phyloP scores from a whole-genome alignment of 2,329 filamentous ascomycete genomes.

The Aspergillus sp. region DNA sequence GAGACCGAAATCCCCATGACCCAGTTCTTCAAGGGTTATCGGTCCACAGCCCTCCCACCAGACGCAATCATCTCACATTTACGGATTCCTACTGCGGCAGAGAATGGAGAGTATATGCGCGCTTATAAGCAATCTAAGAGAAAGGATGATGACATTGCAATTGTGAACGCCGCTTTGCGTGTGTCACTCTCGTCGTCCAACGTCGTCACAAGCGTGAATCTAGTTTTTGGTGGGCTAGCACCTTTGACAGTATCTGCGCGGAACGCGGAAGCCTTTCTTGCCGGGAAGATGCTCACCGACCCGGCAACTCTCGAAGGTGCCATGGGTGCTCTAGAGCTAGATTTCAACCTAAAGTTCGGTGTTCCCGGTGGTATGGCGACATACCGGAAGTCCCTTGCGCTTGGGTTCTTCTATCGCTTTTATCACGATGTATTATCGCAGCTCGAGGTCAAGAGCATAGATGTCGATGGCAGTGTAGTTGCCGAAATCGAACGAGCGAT shows the following conservation, averaged over 20 bases:
- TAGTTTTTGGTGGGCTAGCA: conserved; percentile 96
- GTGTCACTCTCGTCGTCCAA: conserved; percentile 69
- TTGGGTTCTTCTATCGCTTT: conserved; percentile 96
- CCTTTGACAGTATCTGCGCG: conserved; percentile 86
- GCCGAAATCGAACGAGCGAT: conserved; percentile 83
- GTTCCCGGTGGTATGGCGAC: conserved; percentile 98
- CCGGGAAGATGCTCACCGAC: conserved; percentile 77
- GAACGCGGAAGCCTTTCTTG: conserved; percentile 69
- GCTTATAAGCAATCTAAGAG: conserved; percentile 96
- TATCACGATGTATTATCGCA: conserved; percentile 81
- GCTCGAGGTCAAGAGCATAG: conserved; percentile 48
- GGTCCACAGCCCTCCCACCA: conserved; percentile 74
- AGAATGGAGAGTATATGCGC: conserved; percentile 78
- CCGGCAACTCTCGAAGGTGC: conserved; percentile 81
- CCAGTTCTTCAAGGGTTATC: conserved; percentile 89
- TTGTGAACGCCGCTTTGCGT: conserved; percentile 84
- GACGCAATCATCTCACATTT: conserved; percentile 85
- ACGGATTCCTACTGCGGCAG: conserved; percentile 73
- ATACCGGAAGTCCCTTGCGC: conserved; percentile 83
- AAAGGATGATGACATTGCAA: conserved; percentile 98
- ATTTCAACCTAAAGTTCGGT: conserved; percentile 85
- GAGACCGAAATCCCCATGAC: conserved; percentile 88
- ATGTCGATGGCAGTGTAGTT: conserved; percentile 71
- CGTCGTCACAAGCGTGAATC: conserved; percentile 69
- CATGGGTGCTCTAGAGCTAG: conserved; percentile 84